Conservation (phyloP, 495 filamentous ascomycete species). For the Aspergillus ellipticus region DNA sequence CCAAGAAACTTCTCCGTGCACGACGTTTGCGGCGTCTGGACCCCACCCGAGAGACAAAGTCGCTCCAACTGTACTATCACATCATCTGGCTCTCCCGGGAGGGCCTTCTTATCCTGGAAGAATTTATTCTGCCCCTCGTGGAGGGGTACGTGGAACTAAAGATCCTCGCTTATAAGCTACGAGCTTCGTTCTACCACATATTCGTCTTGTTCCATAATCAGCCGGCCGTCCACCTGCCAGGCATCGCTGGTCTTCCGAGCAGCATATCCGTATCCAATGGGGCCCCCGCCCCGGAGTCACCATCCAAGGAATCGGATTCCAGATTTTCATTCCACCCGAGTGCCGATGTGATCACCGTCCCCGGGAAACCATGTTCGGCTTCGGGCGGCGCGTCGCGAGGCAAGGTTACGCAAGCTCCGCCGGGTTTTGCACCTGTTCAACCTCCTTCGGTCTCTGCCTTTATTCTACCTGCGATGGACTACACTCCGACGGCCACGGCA, state of each 20-base stretch:
- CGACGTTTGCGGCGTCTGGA: constrained; percentile 81
- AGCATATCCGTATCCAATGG: constrained; percentile 20
- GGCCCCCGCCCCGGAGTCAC: constrained; percentile 17
- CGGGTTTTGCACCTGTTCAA: constrained; percentile 45
- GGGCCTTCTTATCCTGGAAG: constrained; percentile 79
- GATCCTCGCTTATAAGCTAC: constrained; percentile 85
- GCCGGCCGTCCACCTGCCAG: constrained; percentile 49
- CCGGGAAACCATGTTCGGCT: neutral
- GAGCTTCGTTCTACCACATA: constrained; percentile 92
- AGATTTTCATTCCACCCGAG: constrained; percentile 20
- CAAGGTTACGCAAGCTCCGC: constrained; percentile 33
- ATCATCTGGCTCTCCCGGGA: constrained; percentile 96
- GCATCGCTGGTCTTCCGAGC: constrained; percentile 32
- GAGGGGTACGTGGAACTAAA: constrained; percentile 68
- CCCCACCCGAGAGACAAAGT: constrained; percentile 71
- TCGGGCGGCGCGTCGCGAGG: constrained; percentile 10
- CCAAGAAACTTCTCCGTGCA: constrained; percentile 77
- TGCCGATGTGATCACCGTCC: constrained; percentile 13
- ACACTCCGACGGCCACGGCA: constrained; percentile 72
- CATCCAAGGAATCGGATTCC: constrained; percentile 28
- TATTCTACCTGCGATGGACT: constrained; percentile 75
- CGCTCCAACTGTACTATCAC: constrained; percentile 78
- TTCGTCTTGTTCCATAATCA: constrained; percentile 94
- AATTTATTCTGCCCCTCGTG: constrained; percentile 80
- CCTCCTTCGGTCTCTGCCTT: constrained; percentile 55